Conservation (phyloP, 306 rosid genomes). For the Acacia melanoxylon region DNA sequence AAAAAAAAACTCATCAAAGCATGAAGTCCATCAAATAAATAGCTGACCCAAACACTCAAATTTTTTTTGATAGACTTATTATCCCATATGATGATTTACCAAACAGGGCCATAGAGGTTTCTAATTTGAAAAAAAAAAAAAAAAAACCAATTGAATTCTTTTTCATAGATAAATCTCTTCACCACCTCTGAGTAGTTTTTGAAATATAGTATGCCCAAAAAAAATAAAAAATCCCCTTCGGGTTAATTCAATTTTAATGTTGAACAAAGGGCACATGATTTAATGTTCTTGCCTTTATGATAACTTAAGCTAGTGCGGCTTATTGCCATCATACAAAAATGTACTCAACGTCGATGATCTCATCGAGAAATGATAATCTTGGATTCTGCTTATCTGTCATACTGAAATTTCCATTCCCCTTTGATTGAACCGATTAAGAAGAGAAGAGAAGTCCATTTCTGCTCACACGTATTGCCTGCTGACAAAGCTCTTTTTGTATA, state of each 20-base stretch:
- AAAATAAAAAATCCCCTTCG: neutral
- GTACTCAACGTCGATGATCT: neutral
- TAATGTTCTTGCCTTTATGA: neutral
- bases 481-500: slow-evolving; percentile 56
- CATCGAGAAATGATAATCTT: neutral
- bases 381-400: neutral
- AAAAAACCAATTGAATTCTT: neutral
- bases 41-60: too few relatives aligned
- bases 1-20: too few relatives aligned
- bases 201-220: neutral
- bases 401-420: neutral
- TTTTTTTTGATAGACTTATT: too few relatives aligned
- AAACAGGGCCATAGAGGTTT: too few relatives aligned
- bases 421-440: neutral
- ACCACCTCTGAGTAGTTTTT: neutral
- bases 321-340: neutral
- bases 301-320: neutral
- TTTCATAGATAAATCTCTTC: neutral
- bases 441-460: neutral
- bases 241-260: neutral
- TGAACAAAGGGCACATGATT: neutral
- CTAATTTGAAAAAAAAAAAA: neutral
- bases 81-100: too few relatives aligned
- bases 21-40: too few relatives aligned
- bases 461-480: slow-evolving; percentile 35